A percentile compares a stretch with the other conserved stretches of the same genome.
phyloP scores from a whole-genome alignment of 805 yeast genomes.

The Cephaloascus albidus region DNA sequence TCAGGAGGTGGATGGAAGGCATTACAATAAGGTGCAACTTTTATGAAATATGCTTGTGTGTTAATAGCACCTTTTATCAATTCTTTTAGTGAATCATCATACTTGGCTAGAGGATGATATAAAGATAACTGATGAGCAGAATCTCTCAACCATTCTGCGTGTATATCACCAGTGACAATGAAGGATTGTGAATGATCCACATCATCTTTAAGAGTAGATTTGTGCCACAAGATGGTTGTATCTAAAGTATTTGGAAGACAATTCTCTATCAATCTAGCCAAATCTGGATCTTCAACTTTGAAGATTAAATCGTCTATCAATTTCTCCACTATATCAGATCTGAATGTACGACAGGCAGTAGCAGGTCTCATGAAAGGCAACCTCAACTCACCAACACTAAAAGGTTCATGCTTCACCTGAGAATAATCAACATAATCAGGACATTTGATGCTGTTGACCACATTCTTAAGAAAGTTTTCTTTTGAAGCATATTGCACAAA shows the following conservation, averaged over 20 bases:
- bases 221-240: slow-evolving; percentile 75
- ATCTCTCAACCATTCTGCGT: slow-evolving; percentile 90
- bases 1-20: slow-evolving; percentile 81
- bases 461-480: neutral
- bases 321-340: slow-evolving; percentile 50
- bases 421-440: slow-evolving; percentile 60
- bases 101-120: slow-evolving; percentile 50
- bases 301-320: slow-evolving; percentile 42
- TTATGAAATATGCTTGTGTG: slow-evolving; percentile 62
- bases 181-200: slow-evolving; percentile 44
- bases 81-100: slow-evolving; percentile 38
- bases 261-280: slow-evolving; percentile 71
- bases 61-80: slow-evolving; percentile 72
- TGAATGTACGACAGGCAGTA: slow-evolving; percentile 62
- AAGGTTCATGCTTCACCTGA: slow-evolving; percentile 42
- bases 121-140: slow-evolving; percentile 76
- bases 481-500: neutral
- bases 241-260: slow-evolving; percentile 83
- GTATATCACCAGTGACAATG: slow-evolving; percentile 86
- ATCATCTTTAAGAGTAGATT: slow-evolving; percentile 8
- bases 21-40: slow-evolving; percentile 71
- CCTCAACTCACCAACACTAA: slow-evolving; percentile 40
- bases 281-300: slow-evolving; percentile 49
- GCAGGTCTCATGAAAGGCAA: slow-evolving; percentile 76
- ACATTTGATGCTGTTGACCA: slow-evolving; percentile 21